A percentile compares a stretch with the other conserved stretches of the same genome.
Evolutionary conservation across 2,329 filamentous ascomycete species (phyloP).

Genomic region (Colletotrichum liriopes): DNA sequence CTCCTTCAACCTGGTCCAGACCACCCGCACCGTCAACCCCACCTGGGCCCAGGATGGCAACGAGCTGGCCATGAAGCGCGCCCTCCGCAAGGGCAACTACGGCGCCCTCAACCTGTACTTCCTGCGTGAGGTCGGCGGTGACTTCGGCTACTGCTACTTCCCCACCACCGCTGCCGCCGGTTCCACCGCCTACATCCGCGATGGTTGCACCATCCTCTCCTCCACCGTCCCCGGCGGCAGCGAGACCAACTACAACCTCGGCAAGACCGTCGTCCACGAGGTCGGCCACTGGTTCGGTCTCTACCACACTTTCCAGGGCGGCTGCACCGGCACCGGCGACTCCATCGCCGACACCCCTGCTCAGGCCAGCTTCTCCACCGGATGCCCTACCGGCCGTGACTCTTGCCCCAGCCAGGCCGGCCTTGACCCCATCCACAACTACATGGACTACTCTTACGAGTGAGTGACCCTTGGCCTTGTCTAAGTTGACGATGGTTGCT

Average conservation of each 20-base stretch:
- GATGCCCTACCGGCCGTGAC: conserved; percentile 57
- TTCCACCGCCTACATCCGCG: conserved; percentile 53
- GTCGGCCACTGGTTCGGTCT: conserved; percentile 66
- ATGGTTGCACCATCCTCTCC: conserved; percentile 59
- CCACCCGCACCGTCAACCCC: conserved; percentile 62
- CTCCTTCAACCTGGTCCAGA: conserved; percentile 60
- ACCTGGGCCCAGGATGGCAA: conserved; percentile 60
- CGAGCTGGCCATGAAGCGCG: conserved; percentile 61
- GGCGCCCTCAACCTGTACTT: conserved; percentile 62
- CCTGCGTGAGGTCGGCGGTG: conserved; percentile 53
- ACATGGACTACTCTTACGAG: conserved; percentile 61
- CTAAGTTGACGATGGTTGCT: conserved; percentile 38
- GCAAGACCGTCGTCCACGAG: conserved; percentile 58
- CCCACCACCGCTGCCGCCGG: conserved; percentile 53
- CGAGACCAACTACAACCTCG: conserved; percentile 53
- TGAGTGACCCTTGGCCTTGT: conserved; percentile 43
- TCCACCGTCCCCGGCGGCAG: conserved; percentile 56
- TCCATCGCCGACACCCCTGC: conserved; percentile 59
- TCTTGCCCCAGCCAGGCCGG: conserved; percentile 52
- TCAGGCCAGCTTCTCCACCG: conserved; percentile 50
- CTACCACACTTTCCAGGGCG: conserved; percentile 64
- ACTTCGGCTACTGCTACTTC: conserved; percentile 65
- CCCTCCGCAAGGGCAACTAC: conserved; percentile 63
- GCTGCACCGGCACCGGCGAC: conserved; percentile 56
- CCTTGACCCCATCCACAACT: conserved; percentile 56